These are phyloP conservation scores for Trebouxia sp. DNA, from an alignment of 139 green algal species.

Conservation along the genomic window DNA sequence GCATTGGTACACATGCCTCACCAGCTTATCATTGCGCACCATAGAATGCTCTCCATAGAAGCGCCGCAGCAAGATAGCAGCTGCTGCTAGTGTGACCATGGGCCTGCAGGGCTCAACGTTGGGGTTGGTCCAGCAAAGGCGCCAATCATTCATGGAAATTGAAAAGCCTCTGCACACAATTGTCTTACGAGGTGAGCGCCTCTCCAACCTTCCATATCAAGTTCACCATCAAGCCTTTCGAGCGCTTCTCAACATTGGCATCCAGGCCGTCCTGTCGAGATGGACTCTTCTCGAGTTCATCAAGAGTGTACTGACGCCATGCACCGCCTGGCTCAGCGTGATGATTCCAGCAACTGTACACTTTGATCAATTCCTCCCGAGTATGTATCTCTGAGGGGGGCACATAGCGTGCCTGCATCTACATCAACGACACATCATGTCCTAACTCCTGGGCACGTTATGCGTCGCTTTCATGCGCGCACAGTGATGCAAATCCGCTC, in stretches of 20 bases:
- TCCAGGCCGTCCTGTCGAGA: not conserved
- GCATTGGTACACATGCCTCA: not conserved
- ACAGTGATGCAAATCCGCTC: too few relatives aligned
- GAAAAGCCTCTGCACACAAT: not conserved
- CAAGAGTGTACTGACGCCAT: not conserved
- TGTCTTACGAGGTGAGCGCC: not conserved
- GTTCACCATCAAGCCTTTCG: not conserved
- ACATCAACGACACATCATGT: too few relatives aligned
- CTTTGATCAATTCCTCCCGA: not conserved
- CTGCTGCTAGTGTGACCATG: slow-evolving; percentile 7
- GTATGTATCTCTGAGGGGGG: not conserved
- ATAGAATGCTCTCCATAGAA: slow-evolving; percentile 11
- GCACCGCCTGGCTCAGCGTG: not conserved
- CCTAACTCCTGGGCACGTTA: not conserved
- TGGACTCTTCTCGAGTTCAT: not conserved
- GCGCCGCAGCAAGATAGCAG: slow-evolving; percentile 3
- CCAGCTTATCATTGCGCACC: slow-evolving; percentile 10
- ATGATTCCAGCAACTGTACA: not conserved
- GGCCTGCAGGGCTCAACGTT: too few relatives aligned
- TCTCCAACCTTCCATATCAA: slow-evolving; percentile 21
- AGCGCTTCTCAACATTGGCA: not conserved
- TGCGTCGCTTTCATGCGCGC: not conserved
- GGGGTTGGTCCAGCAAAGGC: too few relatives aligned
- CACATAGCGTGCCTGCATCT: not conserved
- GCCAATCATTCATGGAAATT: too few relatives aligned